A percentile compares a stretch with the other conserved stretches of the same genome.
Evolutionary conservation across 176 grass and related monocot genomes (phyloP).

Genomic region (Carex scoparia): DNA sequence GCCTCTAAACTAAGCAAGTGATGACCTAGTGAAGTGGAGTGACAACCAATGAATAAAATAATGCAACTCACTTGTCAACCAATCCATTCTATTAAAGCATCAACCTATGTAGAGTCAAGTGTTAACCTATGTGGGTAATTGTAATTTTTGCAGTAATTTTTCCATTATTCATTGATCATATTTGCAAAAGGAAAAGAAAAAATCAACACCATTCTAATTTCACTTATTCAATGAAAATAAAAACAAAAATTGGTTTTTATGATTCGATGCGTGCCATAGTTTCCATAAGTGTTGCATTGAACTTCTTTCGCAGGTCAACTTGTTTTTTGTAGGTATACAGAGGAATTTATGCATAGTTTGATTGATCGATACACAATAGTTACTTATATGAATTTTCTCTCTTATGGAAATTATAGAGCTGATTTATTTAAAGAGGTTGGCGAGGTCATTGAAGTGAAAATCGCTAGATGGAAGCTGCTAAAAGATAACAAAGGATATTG

Average conservation of each 20-base stretch:
- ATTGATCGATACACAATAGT: neutral
- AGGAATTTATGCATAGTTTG: neutral
- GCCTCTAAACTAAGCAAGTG: too few species aligned
- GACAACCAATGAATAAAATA: too few species aligned
- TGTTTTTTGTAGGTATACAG: neutral
- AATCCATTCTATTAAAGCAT: too few species aligned
- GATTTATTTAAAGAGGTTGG: slow-evolving; percentile 61
- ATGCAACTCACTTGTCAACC: too few species aligned
- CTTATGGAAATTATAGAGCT: slow-evolving; percentile 27
- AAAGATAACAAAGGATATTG: slow-evolving; percentile 31
- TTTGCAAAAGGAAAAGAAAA: neutral
- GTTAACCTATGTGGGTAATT: too few species aligned
- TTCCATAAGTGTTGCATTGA: neutral
- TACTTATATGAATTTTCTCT: neutral
- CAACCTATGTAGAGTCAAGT: neutral
- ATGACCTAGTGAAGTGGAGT: too few species aligned
- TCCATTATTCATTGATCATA: too few species aligned
- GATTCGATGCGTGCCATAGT: neutral
- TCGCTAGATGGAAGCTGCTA: slow-evolving; percentile 44
- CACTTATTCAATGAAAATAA: neutral
- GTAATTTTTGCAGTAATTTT: too few species aligned
- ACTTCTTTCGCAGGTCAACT: neutral
- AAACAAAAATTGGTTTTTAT: neutral
- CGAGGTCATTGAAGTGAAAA: slow-evolving; percentile 49
- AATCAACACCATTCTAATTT: neutral